Percentiles rank a stretch among this genome's conserved stretches.
phyloP scores from a whole-genome alignment of 805 yeast genomes.

The Sugiyamaella lignohabitans region DNA sequence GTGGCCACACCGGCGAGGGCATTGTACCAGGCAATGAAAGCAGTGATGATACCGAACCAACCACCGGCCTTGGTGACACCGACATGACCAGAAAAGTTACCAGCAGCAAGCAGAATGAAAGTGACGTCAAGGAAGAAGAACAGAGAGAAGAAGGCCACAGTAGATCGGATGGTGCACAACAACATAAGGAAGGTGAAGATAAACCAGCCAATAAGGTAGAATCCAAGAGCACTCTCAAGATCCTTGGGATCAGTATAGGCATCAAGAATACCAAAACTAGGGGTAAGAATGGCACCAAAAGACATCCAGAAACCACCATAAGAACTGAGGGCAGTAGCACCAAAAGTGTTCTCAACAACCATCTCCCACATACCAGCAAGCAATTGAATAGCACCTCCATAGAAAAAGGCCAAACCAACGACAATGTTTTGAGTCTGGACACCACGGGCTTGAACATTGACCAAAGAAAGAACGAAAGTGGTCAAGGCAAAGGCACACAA shows the following conservation, averaged over 20 bases:
- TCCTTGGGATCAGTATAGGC: slow-evolving; percentile 43
- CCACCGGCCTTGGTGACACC: slow-evolving; percentile 54
- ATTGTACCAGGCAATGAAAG: slow-evolving; percentile 55
- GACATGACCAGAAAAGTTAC: slow-evolving; percentile 15
- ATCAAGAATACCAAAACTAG: slow-evolving; percentile 51
- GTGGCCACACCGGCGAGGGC: slow-evolving; percentile 59
- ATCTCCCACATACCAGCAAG: slow-evolving; percentile 64
- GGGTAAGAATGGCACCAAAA: slow-evolving; percentile 52
- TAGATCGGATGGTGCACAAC: slow-evolving; percentile 54
- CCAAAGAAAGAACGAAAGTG: slow-evolving; percentile 52
- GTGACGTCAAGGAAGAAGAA: slow-evolving; percentile 50
- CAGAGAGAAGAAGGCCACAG: slow-evolving; percentile 54
- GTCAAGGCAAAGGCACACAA: slow-evolving; percentile 56
- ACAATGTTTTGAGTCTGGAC: slow-evolving; percentile 47
- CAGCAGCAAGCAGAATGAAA: slow-evolving; percentile 44
- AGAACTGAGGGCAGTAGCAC: slow-evolving; percentile 55
- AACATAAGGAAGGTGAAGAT: slow-evolving; percentile 51
- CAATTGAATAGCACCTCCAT: slow-evolving; percentile 57
- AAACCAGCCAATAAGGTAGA: slow-evolving; percentile 57
- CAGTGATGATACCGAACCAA: slow-evolving; percentile 49
- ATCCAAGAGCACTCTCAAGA: slow-evolving; percentile 45
- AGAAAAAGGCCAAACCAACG: slow-evolving; percentile 52
- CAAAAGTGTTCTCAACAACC: slow-evolving; percentile 58
- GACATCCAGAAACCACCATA: slow-evolving; percentile 70
- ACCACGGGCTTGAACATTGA: slow-evolving; percentile 50